Conservation (phyloP, 805 yeast genomes). For the Myxozyma monticola region DNA sequence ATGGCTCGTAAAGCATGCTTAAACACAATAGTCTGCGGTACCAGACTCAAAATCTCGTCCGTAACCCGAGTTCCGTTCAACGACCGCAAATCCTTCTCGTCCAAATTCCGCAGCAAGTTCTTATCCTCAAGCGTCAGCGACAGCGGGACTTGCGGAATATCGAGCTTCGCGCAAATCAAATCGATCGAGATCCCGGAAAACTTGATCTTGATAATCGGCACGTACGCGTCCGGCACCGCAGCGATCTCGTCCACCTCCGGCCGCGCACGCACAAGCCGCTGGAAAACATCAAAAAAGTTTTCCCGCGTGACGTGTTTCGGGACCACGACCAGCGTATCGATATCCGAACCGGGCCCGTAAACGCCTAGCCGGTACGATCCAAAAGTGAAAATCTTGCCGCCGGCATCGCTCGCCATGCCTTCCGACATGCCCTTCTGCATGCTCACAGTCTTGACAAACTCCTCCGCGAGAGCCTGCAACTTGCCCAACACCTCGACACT, state of each 20-base stretch:
- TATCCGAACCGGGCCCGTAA: slow-evolving; percentile 97
- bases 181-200: slow-evolving; percentile 92
- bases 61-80: slow-evolving; percentile 96
- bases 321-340: slow-evolving; percentile 93
- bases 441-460: slow-evolving; percentile 81
- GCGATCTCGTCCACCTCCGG: slow-evolving; percentile 88
- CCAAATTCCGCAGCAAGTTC: slow-evolving; percentile 78
- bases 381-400: slow-evolving; percentile 94
- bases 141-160: slow-evolving; percentile 78
- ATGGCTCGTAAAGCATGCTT: slow-evolving; percentile 89
- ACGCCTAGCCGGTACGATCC: slow-evolving; percentile 96
- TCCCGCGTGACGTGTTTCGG: slow-evolving; percentile 93
- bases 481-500: slow-evolving; percentile 71
- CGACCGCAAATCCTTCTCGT: slow-evolving; percentile 86
- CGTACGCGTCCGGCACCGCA: slow-evolving; percentile 94
- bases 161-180: slow-evolving; percentile 78
- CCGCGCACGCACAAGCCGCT: slow-evolving; percentile 62
- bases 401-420: slow-evolving; percentile 96
- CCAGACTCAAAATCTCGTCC: slow-evolving; percentile 84
- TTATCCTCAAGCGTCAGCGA: slow-evolving; percentile 79
- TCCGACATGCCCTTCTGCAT: slow-evolving; percentile 87
- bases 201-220: slow-evolving; percentile 90
- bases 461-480: slow-evolving; percentile 71
- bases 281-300: slow-evolving; percentile 84
- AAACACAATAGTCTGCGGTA: slow-evolving; percentile 90